Evolutionary conservation across 495 filamentous ascomycete genomes (phyloP).

Genomic region (Neurospora sp.): DNA sequence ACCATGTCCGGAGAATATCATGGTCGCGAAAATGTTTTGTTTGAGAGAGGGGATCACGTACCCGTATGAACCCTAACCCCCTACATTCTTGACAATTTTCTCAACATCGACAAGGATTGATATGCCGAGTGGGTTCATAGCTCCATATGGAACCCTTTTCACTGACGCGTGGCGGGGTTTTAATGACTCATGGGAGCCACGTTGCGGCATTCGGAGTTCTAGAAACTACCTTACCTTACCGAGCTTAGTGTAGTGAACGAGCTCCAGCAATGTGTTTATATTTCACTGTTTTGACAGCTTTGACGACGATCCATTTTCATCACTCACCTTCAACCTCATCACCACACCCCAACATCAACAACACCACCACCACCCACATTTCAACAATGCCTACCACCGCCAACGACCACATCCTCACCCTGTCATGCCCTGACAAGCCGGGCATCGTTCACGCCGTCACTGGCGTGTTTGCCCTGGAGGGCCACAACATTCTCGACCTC

Average conservation of each 20-base stretch:
- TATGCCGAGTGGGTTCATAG: neutral
- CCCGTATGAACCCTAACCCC: neutral
- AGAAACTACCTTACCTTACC: neutral
- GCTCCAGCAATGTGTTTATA: neutral
- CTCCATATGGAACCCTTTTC: neutral
- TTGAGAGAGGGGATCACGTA: neutral
- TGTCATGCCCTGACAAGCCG: slow-evolving; percentile 64
- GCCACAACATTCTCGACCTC: slow-evolving; percentile 63
- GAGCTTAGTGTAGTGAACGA: no score
- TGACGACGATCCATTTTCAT: no score
- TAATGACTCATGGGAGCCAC: neutral
- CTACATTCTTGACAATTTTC: neutral
- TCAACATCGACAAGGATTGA: neutral
- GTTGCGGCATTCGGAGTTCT: neutral
- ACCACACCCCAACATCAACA: neutral
- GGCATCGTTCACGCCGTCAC: slow-evolving; percentile 72
- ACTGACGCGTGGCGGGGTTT: neutral
- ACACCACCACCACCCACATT: slow-evolving; percentile 5
- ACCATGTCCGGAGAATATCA: neutral
- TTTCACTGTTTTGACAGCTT: neutral
- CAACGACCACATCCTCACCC: slow-evolving; percentile 57
- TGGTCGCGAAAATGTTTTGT: neutral
- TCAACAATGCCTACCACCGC: slow-evolving; percentile 16
- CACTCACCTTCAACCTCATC: neutral
- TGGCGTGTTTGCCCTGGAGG: slow-evolving; percentile 52